Evolutionary conservation across 2,329 filamentous ascomycete species (phyloP).

Genomic region (Plectosphaerella cucumerina): DNA sequence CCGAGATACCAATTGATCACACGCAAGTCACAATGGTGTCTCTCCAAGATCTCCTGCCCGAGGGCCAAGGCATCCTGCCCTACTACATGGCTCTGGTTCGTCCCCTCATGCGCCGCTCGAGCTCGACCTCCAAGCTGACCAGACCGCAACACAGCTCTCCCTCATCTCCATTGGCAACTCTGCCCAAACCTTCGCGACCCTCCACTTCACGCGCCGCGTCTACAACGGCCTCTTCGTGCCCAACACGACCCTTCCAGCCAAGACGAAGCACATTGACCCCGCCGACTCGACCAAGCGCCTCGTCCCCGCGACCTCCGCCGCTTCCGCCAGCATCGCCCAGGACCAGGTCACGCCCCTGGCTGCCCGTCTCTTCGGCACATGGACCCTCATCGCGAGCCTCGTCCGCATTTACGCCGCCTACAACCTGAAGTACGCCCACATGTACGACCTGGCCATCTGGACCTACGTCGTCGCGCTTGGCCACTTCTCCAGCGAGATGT

Average conservation of each 20-base stretch:
- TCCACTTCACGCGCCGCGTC: slow-evolving; percentile 79
- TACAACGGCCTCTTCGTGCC: slow-evolving; percentile 66
- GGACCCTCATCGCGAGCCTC: slow-evolving; percentile 75
- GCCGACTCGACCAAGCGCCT: slow-evolving; percentile 52
- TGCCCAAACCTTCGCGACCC: slow-evolving; percentile 75
- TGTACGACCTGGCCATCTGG: slow-evolving; percentile 79
- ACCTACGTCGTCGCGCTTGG: slow-evolving; percentile 74
- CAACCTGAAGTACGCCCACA: slow-evolving; percentile 64
- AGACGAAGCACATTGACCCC: slow-evolving; percentile 38
- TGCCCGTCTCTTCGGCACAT: slow-evolving; percentile 79
- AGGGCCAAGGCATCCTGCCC: slow-evolving; percentile 49
- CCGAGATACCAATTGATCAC: background rate
- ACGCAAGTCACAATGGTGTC: slow-evolving; percentile 35
- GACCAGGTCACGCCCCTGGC: slow-evolving; percentile 71
- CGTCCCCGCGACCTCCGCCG: slow-evolving; percentile 34
- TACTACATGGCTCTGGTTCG: slow-evolving; percentile 55
- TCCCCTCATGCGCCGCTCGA: background rate
- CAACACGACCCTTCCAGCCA: slow-evolving; percentile 40
- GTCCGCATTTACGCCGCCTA: slow-evolving; percentile 82
- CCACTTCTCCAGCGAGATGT: slow-evolving; percentile 79
- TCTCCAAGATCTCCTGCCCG: slow-evolving; percentile 40
- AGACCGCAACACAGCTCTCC: slow-evolving; percentile 58
- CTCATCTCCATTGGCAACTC: slow-evolving; percentile 80
- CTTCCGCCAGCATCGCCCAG: slow-evolving; percentile 41
- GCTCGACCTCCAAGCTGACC: background rate